Base-by-base conservation (phyloP, 306 rosid genomes). In the Ziziphus jujuba region DNA sequence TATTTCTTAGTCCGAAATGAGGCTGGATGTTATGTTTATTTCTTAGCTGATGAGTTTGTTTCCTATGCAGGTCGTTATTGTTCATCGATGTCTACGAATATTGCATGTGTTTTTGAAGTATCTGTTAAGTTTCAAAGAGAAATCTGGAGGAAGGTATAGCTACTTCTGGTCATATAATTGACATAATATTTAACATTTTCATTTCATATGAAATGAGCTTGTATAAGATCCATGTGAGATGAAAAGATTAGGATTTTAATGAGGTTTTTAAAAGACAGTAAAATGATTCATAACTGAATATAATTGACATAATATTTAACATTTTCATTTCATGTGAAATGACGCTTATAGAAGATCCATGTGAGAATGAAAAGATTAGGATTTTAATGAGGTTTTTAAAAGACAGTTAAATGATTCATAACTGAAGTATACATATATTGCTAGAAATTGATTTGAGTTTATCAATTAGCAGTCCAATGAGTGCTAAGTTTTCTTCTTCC, bases 21-120 rank as follows among this genome's bases (percentile, higher is more conserved):
- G 49, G 52, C 2, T 21, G 24, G 24, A 21, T n/a, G 3, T 11
- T 16, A 50, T 50, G 19, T 24, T 54, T n/a, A 54, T 53, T 45
- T 19, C 52, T 69, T 65, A 71, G 54, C 51, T 77, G 54, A 75
- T 75, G 64, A 61, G 34, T 45, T 55, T 63, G 13, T 63, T 79
- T 73, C 52, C 73, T 65, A 56, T 59, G 3, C 85, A 92, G 98
- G 87, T 80, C 69, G 79, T 69, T 70, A 72, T 90, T 78, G 87
- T 82, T 74, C 86, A 69, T 64, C 79, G 90, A 77, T 81, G 96
- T 81, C 82, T 92, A 22, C 66, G 66, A 63, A 74, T 92, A 70
- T 73, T 92, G 70, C 87, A 80, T 77, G 49, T 69, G 75, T 82
- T 81, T 84, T 65, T 92, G 89, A 88, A 86, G 84, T 81, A 75